Evolutionary conservation across 2,329 filamentous ascomycete species (phyloP), one percentile per base, ranked within the genome.

Genomic region (Diaporthe citriasiana): DNA sequence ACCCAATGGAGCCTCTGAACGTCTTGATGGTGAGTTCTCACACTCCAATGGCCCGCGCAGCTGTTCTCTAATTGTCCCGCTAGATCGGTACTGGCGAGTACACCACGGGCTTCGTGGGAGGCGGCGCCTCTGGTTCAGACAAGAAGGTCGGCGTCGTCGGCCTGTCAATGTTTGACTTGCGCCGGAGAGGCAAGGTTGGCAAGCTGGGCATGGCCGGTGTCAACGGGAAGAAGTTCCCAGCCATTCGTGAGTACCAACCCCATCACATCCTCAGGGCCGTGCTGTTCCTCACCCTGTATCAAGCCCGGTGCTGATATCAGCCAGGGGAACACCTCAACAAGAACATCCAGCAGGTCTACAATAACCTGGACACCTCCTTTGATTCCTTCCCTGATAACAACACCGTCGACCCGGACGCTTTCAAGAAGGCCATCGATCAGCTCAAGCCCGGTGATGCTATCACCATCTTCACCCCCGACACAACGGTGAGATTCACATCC

Each of bases 71-170:
- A 71, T 35, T 19, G 15, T 22, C 6, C n/a, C 47, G 6, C 30
- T 75, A 92, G 93, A 90, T 98, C 74, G 95, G 95, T 77, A 98
- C 95, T 15, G 96, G 95, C 80, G 95, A 98, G 89, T 98, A 98
- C 88, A 98, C 96, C 79, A 98, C 96, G 56, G 95, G 95, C 73
- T 98, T 97, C 79, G 95, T 98, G 73, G 95, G 94, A 73, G 92
- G 92, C 75, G 93, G 93, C 74, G 93, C 92, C 69, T 97, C 95
- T 5, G 92, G 90, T 15, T 97, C 95, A 66, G 96, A 98, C 88
- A 98, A 98, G 87, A 98, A 98, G 84, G 93, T 98, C 66, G 95
- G 96, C 74, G 96, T 98, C 13, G 95, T 98, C 25, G 95, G 94
- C 53, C 86, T 98, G 82, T 96, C 94, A 33, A 87, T 98, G 78